A percentile compares a stretch with the other conserved stretches of the same genome.
Conservation (phyloP, 352 stramenopile species). For the Pythium utonaiense region DNA sequence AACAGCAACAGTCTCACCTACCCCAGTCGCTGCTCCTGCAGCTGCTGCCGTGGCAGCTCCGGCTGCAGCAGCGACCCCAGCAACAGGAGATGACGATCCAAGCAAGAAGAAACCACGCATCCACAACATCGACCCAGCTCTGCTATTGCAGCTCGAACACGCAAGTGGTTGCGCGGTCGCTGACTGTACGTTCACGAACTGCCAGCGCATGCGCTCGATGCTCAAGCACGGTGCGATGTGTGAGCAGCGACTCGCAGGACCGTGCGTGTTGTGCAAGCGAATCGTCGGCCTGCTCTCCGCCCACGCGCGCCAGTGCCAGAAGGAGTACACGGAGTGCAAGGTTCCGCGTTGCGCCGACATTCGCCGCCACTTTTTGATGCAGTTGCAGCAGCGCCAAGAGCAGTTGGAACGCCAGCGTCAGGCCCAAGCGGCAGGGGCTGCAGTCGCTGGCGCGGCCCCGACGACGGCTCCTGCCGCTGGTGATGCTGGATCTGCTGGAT, state of each 20-base stretch:
- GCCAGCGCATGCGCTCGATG: slow-evolving; percentile 85
- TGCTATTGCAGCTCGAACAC: slow-evolving; percentile 83
- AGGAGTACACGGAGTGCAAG: slow-evolving; percentile 70
- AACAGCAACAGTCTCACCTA: neutral
- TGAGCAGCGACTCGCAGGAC: slow-evolving; percentile 73
- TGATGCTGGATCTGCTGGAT: neutral
- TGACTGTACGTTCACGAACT: slow-evolving; percentile 84
- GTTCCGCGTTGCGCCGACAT: slow-evolving; percentile 86
- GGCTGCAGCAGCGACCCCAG: slow-evolving; percentile 10
- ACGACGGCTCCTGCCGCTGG: slow-evolving; percentile 1
- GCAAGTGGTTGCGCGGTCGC: slow-evolving; percentile 64
- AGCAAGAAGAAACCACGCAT: slow-evolving; percentile 89
- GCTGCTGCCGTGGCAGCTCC: slow-evolving; percentile 4
- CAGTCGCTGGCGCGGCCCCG: slow-evolving; percentile 6
- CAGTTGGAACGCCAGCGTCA: slow-evolving; percentile 47
- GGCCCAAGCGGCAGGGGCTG: slow-evolving; percentile 19
- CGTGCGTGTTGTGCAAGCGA: slow-evolving; percentile 82
- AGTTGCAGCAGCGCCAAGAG: slow-evolving; percentile 73
- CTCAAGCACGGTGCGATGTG: slow-evolving; percentile 87
- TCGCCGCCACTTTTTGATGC: slow-evolving; percentile 75
- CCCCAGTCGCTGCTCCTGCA: neutral
- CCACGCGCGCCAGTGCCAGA: slow-evolving; percentile 78
- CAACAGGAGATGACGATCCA: slow-evolving; percentile 60
- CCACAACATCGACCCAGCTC: slow-evolving; percentile 85
- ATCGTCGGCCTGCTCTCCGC: slow-evolving; percentile 82